phyloP scores from a whole-genome alignment of 306 rosid genomes.

The Carpinus fangiana region DNA sequence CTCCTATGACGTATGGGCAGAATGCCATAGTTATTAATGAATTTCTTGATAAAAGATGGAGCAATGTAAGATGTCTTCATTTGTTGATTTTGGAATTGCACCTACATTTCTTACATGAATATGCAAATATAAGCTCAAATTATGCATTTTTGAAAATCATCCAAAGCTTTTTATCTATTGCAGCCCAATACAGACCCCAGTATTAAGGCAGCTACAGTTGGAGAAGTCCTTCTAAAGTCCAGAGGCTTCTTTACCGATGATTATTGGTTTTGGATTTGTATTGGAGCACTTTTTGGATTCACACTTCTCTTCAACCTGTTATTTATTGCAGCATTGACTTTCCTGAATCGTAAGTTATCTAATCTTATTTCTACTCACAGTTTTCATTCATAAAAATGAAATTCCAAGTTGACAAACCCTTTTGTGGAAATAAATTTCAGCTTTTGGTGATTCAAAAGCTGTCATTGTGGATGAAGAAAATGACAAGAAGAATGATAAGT shows the following conservation, averaged over 20 bases:
- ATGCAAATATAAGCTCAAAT: not conserved
- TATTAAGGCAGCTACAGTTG: constrained; percentile 53
- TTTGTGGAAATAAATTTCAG: constrained; percentile 39
- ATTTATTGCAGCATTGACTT: constrained; percentile 55
- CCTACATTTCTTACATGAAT: not conserved
- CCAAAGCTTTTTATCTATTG: not conserved
- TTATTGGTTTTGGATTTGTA: constrained; percentile 72
- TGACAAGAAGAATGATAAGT: constrained; percentile 19
- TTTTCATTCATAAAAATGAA: not conserved
- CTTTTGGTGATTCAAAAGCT: constrained; percentile 51
- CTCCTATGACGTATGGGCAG: constrained; percentile 92
- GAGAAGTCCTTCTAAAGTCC: constrained; percentile 56
- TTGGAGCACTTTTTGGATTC: constrained; percentile 68
- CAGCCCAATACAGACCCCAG: constrained; percentile 57
- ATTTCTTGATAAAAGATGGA: constrained; percentile 83
- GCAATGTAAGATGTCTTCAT: constrained; percentile 36
- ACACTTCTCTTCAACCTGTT: constrained; percentile 62
- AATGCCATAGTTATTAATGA: constrained; percentile 79
- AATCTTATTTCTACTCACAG: constrained; percentile 1
- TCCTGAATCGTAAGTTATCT: constrained; percentile 55
- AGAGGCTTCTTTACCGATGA: constrained; percentile 62
- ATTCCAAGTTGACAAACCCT: not conserved
- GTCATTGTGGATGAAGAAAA: constrained; percentile 32
- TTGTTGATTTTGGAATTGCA: not conserved
- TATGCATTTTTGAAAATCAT: not conserved